A percentile compares a stretch with the other conserved stretches of the same genome.
These are phyloP conservation scores for Aspergillus pseudoglaucus DNA, from an alignment of 2,329 filamentous ascomycete species.

Conservation along the genomic window DNA sequence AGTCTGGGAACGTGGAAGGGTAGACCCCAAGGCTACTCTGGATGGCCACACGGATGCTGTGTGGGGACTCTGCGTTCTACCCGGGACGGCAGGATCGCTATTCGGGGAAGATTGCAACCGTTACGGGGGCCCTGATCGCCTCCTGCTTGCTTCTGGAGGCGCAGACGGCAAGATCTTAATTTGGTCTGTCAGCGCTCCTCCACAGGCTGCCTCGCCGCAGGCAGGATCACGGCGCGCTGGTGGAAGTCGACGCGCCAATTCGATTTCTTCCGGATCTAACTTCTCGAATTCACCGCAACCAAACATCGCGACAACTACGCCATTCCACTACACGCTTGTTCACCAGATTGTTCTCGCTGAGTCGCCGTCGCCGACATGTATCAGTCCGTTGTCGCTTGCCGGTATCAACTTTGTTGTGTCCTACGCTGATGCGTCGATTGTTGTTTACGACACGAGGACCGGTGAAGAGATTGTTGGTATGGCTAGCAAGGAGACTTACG, in stretches of 20 bases:
- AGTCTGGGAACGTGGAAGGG: constrained; percentile 89
- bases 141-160: constrained; percentile 83
- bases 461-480: constrained; percentile 89
- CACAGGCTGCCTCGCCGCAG: constrained; percentile 75
- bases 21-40: constrained; percentile 90
- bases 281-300: constrained; percentile 88
- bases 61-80: constrained; percentile 90
- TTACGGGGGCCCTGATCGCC: constrained; percentile 75
- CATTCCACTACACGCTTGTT: constrained; percentile 81
- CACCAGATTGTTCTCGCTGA: constrained; percentile 73
- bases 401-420: constrained; percentile 90
- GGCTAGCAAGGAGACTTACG: constrained; percentile 90
- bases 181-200: constrained; percentile 89
- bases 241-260: constrained; percentile 79
- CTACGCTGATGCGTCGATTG: constrained; percentile 80
- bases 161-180: constrained; percentile 88
- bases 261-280: constrained; percentile 87
- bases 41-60: constrained; percentile 94
- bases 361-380: constrained; percentile 75
- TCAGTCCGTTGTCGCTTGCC: constrained; percentile 73
- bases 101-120: constrained; percentile 67
- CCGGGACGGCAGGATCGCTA: constrained; percentile 69
- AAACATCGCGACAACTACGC: constrained; percentile 73
- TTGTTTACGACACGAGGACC: constrained; percentile 86
- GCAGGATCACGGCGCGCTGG: constrained; percentile 64